phyloP scores from a whole-genome alignment of 2,329 filamentous ascomycete genomes.

The Chaetomiaceae sp. region DNA sequence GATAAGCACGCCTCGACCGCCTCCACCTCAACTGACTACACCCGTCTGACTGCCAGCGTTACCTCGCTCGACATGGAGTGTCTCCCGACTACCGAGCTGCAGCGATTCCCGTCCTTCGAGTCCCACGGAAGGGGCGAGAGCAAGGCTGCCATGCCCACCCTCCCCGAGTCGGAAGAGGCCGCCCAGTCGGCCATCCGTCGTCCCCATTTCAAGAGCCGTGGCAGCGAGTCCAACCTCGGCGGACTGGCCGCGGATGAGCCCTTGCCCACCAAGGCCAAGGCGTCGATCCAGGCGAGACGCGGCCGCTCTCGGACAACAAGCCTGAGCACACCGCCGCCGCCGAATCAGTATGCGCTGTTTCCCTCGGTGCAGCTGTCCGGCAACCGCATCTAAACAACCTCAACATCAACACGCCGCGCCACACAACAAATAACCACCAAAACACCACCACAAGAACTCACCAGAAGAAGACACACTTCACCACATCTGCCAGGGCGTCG shows the following conservation, averaged over 20 bases:
- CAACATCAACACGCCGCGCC: background rate
- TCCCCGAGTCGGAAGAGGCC: slow-evolving; percentile 30
- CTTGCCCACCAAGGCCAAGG: slow-evolving; percentile 23
- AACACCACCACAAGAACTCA: background rate
- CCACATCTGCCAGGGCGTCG: background rate
- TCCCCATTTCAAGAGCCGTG: slow-evolving; percentile 25
- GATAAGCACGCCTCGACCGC: slow-evolving; percentile 50
- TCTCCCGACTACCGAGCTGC: slow-evolving; percentile 21
- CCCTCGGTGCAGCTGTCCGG: slow-evolving; percentile 31
- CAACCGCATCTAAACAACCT: slow-evolving; percentile 19
- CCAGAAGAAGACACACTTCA: background rate
- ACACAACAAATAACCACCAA: background rate
- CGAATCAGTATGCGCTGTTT: slow-evolving; percentile 45
- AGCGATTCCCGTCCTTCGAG: slow-evolving; percentile 22
- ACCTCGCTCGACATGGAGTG: slow-evolving; percentile 38
- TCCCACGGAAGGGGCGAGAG: slow-evolving; percentile 22
- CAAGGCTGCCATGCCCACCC: slow-evolving; percentile 24
- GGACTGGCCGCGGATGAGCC: slow-evolving; percentile 19
- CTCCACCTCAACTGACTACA: slow-evolving; percentile 50
- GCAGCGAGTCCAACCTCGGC: slow-evolving; percentile 29
- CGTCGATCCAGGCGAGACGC: slow-evolving; percentile 28
- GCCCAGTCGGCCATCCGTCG: slow-evolving; percentile 24
- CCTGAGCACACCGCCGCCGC: slow-evolving; percentile 40
- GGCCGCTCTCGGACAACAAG: slow-evolving; percentile 44
- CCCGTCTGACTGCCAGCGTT: slow-evolving; percentile 50